These are phyloP conservation scores for Cajanus cajan DNA, from an alignment of 306 rosid genomes.

Conservation along the genomic window DNA sequence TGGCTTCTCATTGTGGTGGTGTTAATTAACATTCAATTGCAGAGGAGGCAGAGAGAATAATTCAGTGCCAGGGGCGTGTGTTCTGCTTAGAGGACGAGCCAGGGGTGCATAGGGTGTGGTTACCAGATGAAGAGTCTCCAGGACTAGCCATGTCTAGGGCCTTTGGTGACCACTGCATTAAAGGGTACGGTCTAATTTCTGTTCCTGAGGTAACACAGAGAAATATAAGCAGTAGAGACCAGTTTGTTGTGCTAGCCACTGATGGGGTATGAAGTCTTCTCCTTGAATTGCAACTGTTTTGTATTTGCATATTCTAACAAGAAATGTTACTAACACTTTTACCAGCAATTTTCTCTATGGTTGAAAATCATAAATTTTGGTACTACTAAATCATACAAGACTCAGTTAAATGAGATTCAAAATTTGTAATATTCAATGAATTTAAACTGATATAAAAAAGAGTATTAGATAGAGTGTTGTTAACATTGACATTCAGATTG, in stretches of 20 bases:
- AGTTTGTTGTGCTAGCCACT: slow-evolving; percentile 82
- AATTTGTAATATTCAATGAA: no score
- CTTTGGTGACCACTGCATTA: slow-evolving; percentile 83
- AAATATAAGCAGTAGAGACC: slow-evolving; percentile 56
- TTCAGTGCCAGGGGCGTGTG: slow-evolving; percentile 72
- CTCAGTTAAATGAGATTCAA: no score
- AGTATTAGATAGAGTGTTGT: no score
- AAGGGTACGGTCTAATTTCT: slow-evolving; percentile 79
- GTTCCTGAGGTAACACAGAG: slow-evolving; percentile 85
- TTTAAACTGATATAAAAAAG: no score
- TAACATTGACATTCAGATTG: neutral
- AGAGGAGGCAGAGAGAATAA: slow-evolving; percentile 93
- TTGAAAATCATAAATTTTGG: no score
- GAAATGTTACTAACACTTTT: no score
- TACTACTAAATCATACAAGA: no score
- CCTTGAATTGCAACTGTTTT: neutral
- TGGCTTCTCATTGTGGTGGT: slow-evolving; percentile 5
- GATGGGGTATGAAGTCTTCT: slow-evolving; percentile 69
- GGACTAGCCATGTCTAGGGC: slow-evolving; percentile 96
- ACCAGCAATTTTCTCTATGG: no score
- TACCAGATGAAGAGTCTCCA: slow-evolving; percentile 65
- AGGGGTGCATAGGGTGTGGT: slow-evolving; percentile 83
- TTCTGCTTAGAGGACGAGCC: slow-evolving; percentile 82
- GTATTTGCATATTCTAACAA: neutral
- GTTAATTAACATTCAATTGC: neutral